A percentile compares a stretch with the other conserved stretches of the same genome.
phyloP scores from a whole-genome alignment of 495 filamentous ascomycete genomes.

The Hypoxylon subgilvum region DNA sequence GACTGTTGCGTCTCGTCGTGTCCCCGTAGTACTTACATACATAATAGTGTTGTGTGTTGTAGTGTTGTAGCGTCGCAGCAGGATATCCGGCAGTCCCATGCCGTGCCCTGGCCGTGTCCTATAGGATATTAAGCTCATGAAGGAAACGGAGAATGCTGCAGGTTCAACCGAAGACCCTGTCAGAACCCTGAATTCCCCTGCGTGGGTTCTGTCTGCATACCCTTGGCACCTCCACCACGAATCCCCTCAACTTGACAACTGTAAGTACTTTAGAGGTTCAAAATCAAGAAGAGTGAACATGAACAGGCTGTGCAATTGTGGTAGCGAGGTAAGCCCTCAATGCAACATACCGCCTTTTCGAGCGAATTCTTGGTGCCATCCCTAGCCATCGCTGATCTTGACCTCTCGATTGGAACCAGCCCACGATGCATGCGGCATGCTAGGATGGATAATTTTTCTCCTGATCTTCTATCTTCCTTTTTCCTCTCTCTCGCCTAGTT shows the following conservation, averaged over 20 bases:
- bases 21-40: no score
- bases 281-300: constrained; percentile 1
- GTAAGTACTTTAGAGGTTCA: constrained; percentile 32
- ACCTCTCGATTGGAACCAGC: constrained; percentile 32
- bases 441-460: constrained; percentile 25
- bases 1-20: constrained; percentile 6
- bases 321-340: constrained; percentile 13
- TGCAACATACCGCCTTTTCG: constrained; percentile 34
- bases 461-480: constrained; percentile 24
- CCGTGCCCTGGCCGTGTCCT: constrained; percentile 25
- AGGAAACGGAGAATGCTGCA: constrained; percentile 34
- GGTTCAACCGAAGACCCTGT: constrained; percentile 36
- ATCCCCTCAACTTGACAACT: constrained; percentile 39
- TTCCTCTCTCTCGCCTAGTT: constrained; percentile 23
- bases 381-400: constrained; percentile 28
- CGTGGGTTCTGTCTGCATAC: constrained; percentile 29
- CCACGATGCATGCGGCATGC: constrained; percentile 20
- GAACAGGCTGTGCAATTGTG: constrained; percentile 4
- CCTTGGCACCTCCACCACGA: constrained; percentile 27
- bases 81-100: constrained; percentile 39
- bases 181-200: constrained; percentile 36
- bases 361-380: constrained; percentile 19
- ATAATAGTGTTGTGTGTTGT: constrained; percentile 15
- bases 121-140: constrained; percentile 38
- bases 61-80: constrained; percentile 29